Evolutionary conservation across 805 yeast species (phyloP), one percentile per base, ranked within the genome.

Genomic region (Candida pseudoglaebosa): DNA sequence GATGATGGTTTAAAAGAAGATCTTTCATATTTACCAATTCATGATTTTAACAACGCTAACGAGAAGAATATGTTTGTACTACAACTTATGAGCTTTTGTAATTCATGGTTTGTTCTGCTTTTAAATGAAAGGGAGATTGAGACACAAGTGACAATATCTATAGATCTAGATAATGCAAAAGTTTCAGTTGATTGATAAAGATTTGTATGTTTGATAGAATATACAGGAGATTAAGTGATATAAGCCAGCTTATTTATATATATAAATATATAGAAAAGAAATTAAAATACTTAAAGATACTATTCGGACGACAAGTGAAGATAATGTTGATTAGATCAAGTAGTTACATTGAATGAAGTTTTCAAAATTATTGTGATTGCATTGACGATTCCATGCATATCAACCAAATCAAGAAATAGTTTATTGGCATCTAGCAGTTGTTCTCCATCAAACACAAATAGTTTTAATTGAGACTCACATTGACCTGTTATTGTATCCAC

Each of bases 21-120:
- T 12, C 45, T 50, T 28, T 57, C 56, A 12, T 57, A 50, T 41
- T 47, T 57, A 26, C 62, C 71, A 2, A 39, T 52, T 2, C 62
- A 63, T 35, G 70, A 66, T 41, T 67, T 48, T 43, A 57, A 67
- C 41, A 43, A 46, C 18, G 49, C 50, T 30, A 62, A 61, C 37
- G 71, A 67, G 38, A 59, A 52, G 28, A 52, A 50, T 24, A 45
- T 48, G 15, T 66, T 48, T 32, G 49, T 53, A 24, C 46, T 54
- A 30, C 56, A 53, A 39, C 48, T 65, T 42, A 44, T 52, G 5
- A 50, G 55, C 9, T 50, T 47, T 31, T 49, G 56, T 35, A 54
- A 57, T 32, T 61, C 56, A 10, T 55, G 59, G 57, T 43, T 52
- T 14, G 18, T 56, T 3, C 37, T 37, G 14, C 26, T 34, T 16